Conservation (phyloP, 1,284 basidiomycete genomes). For the Trichosporon sp. region DNA sequence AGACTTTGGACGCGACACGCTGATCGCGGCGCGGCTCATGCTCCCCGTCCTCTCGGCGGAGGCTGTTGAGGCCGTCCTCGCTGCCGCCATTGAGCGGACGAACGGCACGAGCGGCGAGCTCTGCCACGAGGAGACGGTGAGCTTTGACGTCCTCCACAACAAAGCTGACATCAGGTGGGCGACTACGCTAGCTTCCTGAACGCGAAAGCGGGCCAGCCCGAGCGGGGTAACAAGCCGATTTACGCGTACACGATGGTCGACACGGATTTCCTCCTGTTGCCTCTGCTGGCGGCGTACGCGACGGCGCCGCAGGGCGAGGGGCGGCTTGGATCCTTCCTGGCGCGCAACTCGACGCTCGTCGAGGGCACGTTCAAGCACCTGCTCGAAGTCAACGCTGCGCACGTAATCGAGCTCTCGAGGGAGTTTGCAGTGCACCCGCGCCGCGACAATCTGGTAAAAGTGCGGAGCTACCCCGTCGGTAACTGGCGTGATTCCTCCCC, state of each 20-base stretch:
- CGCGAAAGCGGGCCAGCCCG: constrained; percentile 44
- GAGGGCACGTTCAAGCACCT: constrained; percentile 48
- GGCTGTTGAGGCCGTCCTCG: constrained; percentile 49
- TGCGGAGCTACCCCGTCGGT: constrained; percentile 46
- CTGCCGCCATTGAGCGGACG: constrained; percentile 50
- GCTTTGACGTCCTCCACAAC: neutral
- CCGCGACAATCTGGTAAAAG: constrained; percentile 41
- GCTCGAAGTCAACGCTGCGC: constrained; percentile 22
- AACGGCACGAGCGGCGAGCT: constrained; percentile 47
- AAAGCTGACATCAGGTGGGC: constrained; percentile 18
- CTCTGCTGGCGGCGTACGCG: constrained; percentile 48
- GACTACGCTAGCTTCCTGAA: constrained; percentile 37
- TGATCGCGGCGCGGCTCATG: constrained; percentile 49
- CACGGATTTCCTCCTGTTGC: constrained; percentile 51
- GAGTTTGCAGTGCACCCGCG: constrained; percentile 46
- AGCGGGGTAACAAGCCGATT: constrained; percentile 47
- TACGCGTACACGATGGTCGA: constrained; percentile 52
- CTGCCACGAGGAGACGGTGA: constrained; percentile 51
- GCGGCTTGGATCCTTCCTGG: constrained; percentile 35
- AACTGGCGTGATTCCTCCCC: constrained; percentile 55
- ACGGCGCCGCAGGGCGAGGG: constrained; percentile 39
- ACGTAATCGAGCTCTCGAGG: constrained; percentile 36
- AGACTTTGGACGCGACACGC: constrained; percentile 51
- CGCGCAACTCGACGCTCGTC: constrained; percentile 42
- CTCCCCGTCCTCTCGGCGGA: constrained; percentile 48